A percentile compares a stretch with the other conserved stretches of the same genome.
These are phyloP conservation scores for Cryptococcus sp. DNA, from an alignment of 1,284 basidiomycete genomes.

Conservation along the genomic window DNA sequence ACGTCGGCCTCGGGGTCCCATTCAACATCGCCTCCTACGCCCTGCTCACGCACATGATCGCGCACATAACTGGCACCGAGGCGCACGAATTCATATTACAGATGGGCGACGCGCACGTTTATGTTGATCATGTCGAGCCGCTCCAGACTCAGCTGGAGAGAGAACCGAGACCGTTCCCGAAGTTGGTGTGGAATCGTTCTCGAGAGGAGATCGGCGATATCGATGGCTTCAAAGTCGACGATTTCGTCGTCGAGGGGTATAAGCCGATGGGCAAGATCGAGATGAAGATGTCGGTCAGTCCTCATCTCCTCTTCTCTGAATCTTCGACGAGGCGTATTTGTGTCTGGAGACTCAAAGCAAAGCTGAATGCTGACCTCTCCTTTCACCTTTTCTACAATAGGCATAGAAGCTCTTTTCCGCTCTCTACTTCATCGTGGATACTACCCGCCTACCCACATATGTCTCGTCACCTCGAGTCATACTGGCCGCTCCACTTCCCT, in stretches of 20 bases:
- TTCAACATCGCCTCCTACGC: conserved; percentile 99
- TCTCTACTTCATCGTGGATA: too few relatives aligned
- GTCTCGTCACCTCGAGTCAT: too few relatives aligned
- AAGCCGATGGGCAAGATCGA: conserved; percentile 80
- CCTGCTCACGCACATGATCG: conserved; percentile 94
- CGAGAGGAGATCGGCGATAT: conserved; percentile 63
- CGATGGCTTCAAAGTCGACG: conserved; percentile 77
- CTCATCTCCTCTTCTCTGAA: background rate
- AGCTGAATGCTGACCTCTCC: too few relatives aligned
- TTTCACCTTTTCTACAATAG: too few relatives aligned
- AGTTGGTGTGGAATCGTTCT: conserved; percentile 68
- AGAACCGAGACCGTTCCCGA: conserved; percentile 81
- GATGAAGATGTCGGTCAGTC: conserved; percentile 96
- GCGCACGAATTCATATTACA: conserved; percentile 88
- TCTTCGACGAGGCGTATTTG: too few relatives aligned
- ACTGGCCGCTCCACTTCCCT: too few relatives aligned
- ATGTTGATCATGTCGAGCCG: conserved; percentile 87
- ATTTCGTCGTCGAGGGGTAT: conserved; percentile 86
- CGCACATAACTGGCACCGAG: conserved; percentile 81
- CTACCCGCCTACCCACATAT: too few relatives aligned
- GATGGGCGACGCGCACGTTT: conserved; percentile 96
- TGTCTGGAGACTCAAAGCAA: too few relatives aligned
- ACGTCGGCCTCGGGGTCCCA: conserved; percentile 92
- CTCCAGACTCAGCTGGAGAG: conserved; percentile 78
- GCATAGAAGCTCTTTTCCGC: too few relatives aligned